Percentiles rank a stretch among this genome's conserved stretches.
Conservation (phyloP, 2,329 filamentous ascomycete genomes). For the Ascochyta clinopodiicola region DNA sequence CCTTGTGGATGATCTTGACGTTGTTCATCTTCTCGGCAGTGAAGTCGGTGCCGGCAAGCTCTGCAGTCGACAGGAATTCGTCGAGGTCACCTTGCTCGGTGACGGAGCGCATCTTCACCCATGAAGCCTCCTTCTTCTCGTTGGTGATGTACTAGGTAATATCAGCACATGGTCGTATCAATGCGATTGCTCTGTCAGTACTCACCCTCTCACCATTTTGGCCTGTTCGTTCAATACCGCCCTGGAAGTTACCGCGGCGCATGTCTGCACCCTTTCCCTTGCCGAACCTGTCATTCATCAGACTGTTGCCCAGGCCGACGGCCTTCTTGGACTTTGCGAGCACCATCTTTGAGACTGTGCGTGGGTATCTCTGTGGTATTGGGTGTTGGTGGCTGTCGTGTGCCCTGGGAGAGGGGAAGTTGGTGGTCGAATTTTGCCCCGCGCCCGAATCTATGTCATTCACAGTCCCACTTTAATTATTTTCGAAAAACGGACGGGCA, state of each 20-base stretch:
- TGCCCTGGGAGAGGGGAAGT: constrained; percentile 24
- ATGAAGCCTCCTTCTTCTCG: constrained; percentile 86
- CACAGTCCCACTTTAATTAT: constrained; percentile 68
- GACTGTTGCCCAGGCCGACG: constrained; percentile 92
- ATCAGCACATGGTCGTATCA: constrained; percentile 27
- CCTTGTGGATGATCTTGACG: constrained; percentile 96
- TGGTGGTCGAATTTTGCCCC: constrained; percentile 29
- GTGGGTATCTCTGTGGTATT: constrained; percentile 20
- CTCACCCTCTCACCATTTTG: constrained; percentile 76
- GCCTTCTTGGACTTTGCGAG: constrained; percentile 92
- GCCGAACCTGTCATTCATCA: constrained; percentile 99
- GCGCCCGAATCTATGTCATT: constrained; percentile 48
- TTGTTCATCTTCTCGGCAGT: constrained; percentile 99
- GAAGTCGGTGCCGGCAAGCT: constrained; percentile 97
- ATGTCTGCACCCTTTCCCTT: constrained; percentile 87
- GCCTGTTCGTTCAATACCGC: constrained; percentile 73
- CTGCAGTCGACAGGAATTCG: constrained; percentile 94
- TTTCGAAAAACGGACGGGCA: constrained; percentile 54
- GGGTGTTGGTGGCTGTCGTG: constrained; percentile 23
- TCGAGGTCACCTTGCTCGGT: constrained; percentile 96
- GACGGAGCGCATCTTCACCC: constrained; percentile 99
- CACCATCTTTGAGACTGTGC: constrained; percentile 62
- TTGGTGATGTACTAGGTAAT: constrained; percentile 80
- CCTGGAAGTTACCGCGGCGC: constrained; percentile 70
- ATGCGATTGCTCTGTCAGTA: background rate